Evolutionary conservation across 139 green algal species (phyloP).

Genomic region (Volvox reticuliferus): DNA sequence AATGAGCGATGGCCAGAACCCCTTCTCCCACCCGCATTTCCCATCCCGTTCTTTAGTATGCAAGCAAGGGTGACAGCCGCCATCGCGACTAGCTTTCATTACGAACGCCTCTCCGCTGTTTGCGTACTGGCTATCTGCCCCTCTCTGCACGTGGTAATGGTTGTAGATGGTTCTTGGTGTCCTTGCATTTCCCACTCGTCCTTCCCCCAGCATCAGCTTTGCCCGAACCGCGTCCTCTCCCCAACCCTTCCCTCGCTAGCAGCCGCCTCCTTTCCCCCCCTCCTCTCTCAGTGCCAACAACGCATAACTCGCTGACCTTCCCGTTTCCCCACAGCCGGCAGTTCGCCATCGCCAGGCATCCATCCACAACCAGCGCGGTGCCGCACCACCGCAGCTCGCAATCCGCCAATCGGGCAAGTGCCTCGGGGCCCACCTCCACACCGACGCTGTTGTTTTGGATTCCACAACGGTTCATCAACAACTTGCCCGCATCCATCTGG

Average conservation of each 20-base stretch:
- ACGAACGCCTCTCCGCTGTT: too few species aligned
- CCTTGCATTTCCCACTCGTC: too few species aligned
- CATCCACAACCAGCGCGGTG: conserved; percentile 39
- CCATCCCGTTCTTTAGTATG: too few species aligned
- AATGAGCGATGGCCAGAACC: too few species aligned
- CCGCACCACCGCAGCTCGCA: conserved; percentile 26
- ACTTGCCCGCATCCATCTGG: conserved; percentile 27
- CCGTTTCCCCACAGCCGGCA: conserved; percentile 47
- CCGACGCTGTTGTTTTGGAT: conserved; percentile 29
- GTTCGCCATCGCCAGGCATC: conserved; percentile 21
- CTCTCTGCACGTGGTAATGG: too few species aligned
- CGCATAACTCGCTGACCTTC: conserved; percentile 1
- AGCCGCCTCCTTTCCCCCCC: neutral
- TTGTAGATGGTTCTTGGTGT: too few species aligned
- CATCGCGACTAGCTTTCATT: too few species aligned
- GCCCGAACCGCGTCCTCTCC: too few species aligned
- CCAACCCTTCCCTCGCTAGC: neutral
- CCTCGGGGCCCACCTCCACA: conserved; percentile 38
- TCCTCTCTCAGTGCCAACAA: neutral
- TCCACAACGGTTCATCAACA: neutral
- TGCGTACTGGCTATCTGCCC: too few species aligned
- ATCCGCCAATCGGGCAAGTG: conserved; percentile 7
- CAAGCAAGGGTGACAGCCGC: too few species aligned
- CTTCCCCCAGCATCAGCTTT: too few species aligned
- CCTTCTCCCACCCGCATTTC: too few species aligned